Conservation (phyloP, 2,329 filamentous ascomycete species). For the Lachnellula subtilissima region DNA sequence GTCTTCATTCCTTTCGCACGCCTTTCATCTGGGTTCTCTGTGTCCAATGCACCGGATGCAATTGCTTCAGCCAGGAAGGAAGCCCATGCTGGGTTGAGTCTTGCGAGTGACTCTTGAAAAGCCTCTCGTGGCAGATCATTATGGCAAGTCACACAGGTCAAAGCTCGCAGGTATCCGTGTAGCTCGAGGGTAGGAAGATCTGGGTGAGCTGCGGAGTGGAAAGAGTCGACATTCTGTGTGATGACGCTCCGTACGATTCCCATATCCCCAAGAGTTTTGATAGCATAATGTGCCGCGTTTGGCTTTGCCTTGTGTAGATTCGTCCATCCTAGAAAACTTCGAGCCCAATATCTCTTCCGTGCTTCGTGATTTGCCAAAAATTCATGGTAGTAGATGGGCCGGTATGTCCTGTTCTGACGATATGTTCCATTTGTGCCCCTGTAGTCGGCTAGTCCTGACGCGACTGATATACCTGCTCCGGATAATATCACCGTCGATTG, state of each 20-base stretch:
- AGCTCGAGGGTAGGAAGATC: constrained; percentile 72
- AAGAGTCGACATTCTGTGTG: constrained; percentile 96
- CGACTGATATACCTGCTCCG: constrained; percentile 88
- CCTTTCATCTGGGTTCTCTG: constrained; percentile 69
- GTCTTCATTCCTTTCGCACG: constrained; percentile 66
- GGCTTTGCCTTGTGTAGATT: constrained; percentile 73
- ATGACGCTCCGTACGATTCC: constrained; percentile 73
- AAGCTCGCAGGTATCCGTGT: constrained; percentile 81
- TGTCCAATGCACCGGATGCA: constrained; percentile 68
- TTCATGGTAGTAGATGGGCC: constrained; percentile 90
- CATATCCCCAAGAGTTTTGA: constrained; percentile 65
- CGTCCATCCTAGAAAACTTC: constrained; percentile 90
- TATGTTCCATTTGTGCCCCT: constrained; percentile 87
- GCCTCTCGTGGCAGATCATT: constrained; percentile 63
- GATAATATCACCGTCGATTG: constrained; percentile 58
- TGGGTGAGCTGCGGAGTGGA: constrained; percentile 76
- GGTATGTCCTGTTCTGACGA: constrained; percentile 81
- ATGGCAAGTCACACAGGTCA: constrained; percentile 75
- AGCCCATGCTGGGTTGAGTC: constrained; percentile 82
- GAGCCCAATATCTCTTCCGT: constrained; percentile 90
- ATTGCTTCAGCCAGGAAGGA: constrained; percentile 69
- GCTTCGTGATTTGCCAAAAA: constrained; percentile 78
- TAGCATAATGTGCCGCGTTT: constrained; percentile 73
- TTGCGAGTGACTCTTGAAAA: constrained; percentile 72
- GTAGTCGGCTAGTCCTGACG: constrained; percentile 90